Evolutionary conservation across 352 stramenopile genomes (phyloP).

Genomic region (Albugo candida): DNA sequence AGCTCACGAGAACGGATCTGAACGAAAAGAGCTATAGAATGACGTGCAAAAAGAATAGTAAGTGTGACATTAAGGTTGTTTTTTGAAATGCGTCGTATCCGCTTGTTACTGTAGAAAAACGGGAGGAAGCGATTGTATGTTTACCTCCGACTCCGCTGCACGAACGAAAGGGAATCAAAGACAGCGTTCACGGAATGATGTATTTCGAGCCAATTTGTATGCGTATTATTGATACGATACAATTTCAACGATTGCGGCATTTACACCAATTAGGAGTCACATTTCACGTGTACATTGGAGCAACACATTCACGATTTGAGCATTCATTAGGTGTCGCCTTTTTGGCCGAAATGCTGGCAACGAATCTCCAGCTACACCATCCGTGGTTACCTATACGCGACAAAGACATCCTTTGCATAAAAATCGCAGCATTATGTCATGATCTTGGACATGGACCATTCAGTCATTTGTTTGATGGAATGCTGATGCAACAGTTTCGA

Average conservation of each 20-base stretch:
- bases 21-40: too few relatives aligned
- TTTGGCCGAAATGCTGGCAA: conserved; percentile 77
- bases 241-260: conserved; percentile 88
- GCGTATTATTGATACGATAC: conserved; percentile 78
- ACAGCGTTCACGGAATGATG: conserved; percentile 71
- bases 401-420: conserved; percentile 32
- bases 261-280: conserved; percentile 88
- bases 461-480: conserved; percentile 88
- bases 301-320: conserved; percentile 89
- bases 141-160: too few relatives aligned
- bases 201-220: conserved; percentile 57
- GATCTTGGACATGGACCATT: conserved; percentile 90
- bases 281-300: conserved; percentile 74
- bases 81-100: too few relatives aligned
- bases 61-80: too few relatives aligned
- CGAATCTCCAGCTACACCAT: conserved; percentile 70
- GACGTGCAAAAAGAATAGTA: too few relatives aligned
- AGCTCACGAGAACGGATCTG: too few relatives aligned
- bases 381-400: conserved; percentile 77
- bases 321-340: conserved; percentile 90
- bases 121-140: too few relatives aligned
- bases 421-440: conserved; percentile 65
- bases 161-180: conserved; percentile 8
- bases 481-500: too few relatives aligned
- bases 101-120: too few relatives aligned